Base-by-base conservation (phyloP, 306 rosid genomes). In the Adenanthera pavonina region DNA sequence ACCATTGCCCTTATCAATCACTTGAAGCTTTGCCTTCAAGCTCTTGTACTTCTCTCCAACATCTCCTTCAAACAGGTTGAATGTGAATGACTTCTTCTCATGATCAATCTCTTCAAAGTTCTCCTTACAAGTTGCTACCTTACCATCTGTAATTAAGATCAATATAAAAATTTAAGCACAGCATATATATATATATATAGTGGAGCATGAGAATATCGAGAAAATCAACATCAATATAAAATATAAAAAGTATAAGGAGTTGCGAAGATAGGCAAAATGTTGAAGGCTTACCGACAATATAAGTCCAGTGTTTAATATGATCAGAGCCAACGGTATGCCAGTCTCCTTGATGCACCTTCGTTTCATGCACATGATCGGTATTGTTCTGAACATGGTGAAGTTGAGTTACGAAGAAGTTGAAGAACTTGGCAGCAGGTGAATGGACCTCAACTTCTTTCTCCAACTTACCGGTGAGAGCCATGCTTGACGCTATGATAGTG, bases 291-390 rank as follows among this genome's bases (percentile, higher is more conserved):
- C 84, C 78, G 34, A 80, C 17, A 25, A 6, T 16, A 43, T 3
- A 75, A 61, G 84, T 80, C 81, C 87, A 84, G 15, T 80, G 81
- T 47, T 86, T 90, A 20, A 88, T 33, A 2, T 85, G 74, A 19
- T 74, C 46, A 65, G 70, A 7, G n/a, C 70, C 91, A 54, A 41
- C 34, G 40, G 53, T 15, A 46, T 87, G 82, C 91, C 91, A 89
- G 3, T 89, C 88, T 46, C 91, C 93, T 65, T 89, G 75, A 69
- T 88, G 91, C 2, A 90, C 68, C 25, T 69, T 77, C 48, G 77
- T 35, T 1, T 9, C 51, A 14, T 90, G 87, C 0, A 87, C 6
- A 2, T 14, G 5, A 1, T 70, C 86, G 3, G 76, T 2, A 4
- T 65, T 11, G 49, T 79, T 71, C 8, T 83, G 88, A 60, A 85